phyloP scores from a whole-genome alignment of 345 rosid species.

The Chamaenerion angustifolium region DNA sequence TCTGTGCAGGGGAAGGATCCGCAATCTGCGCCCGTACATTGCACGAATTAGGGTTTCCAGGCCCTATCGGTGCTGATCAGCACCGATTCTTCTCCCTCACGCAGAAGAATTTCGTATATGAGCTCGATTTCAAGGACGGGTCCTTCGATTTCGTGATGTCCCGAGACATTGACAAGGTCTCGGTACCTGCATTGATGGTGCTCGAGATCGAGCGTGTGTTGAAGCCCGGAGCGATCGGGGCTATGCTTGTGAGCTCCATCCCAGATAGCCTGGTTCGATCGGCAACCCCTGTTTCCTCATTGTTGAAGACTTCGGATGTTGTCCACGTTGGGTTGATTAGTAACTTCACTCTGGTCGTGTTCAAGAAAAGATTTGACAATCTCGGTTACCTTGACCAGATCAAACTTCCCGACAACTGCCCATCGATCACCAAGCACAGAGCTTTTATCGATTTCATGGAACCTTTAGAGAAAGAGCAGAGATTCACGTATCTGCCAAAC shows the following conservation, averaged over 20 bases:
- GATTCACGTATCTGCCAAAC: constrained; percentile 47
- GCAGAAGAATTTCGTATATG: constrained; percentile 37
- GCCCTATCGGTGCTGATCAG: constrained; percentile 34
- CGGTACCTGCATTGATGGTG: constrained; percentile 69
- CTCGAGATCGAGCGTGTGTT: constrained; percentile 78
- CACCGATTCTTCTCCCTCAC: constrained; percentile 48
- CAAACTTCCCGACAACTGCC: constrained; percentile 48
- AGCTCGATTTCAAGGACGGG: constrained; percentile 44
- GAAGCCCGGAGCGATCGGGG: constrained; percentile 67
- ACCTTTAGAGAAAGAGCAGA: constrained; percentile 37
- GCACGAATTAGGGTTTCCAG: constrained; percentile 38
- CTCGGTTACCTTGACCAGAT: constrained; percentile 28
- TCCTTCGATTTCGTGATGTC: constrained; percentile 72
- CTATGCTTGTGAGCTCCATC: constrained; percentile 55
- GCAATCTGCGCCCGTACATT: constrained; percentile 38
- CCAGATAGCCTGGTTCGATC: constrained; percentile 52
- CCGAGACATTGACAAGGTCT: constrained; percentile 40
- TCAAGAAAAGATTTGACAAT: constrained; percentile 36
- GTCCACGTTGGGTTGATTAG: constrained; percentile 49
- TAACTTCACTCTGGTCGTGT: constrained; percentile 51
- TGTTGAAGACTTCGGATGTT: constrained; percentile 51
- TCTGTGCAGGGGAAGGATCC: constrained; percentile 67
- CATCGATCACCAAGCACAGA: constrained; percentile 25
- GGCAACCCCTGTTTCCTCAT: constrained; percentile 56
- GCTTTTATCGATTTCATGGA: constrained; percentile 39